Evolutionary conservation across 2,329 filamentous ascomycete genomes (phyloP).

Genomic region (Diaporthe vaccinii): DNA sequence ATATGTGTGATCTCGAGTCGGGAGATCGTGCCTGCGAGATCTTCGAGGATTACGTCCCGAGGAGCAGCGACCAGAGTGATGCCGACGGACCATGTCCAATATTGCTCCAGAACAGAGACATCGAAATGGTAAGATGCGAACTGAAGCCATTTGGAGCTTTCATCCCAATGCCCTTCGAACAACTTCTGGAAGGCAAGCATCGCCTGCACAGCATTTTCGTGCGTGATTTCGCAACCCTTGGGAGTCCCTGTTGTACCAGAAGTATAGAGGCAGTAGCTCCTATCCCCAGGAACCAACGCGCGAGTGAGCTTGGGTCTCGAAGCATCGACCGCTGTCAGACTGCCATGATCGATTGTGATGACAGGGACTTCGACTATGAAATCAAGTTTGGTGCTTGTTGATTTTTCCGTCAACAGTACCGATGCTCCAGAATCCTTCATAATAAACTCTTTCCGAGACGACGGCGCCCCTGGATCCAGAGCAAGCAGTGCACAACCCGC

Average conservation of each 20-base stretch:
- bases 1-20: slow-evolving; percentile 86
- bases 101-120: slow-evolving; percentile 92
- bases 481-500: slow-evolving; percentile 86
- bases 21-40: slow-evolving; percentile 80
- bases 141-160: slow-evolving; percentile 84
- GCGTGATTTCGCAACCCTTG: slow-evolving; percentile 89
- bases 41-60: slow-evolving; percentile 86
- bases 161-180: slow-evolving; percentile 81
- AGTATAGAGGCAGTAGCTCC: slow-evolving; percentile 88
- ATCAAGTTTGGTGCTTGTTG: slow-evolving; percentile 45
- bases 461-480: slow-evolving; percentile 80
- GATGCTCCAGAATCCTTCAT: slow-evolving; percentile 78
- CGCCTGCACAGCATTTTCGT: slow-evolving; percentile 89
- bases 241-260: slow-evolving; percentile 89
- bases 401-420: slow-evolving; percentile 70
- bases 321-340: slow-evolving; percentile 46
- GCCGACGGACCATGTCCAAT: slow-evolving; percentile 94
- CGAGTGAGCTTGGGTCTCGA: slow-evolving; percentile 47
- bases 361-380: slow-evolving; percentile 52
- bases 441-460: slow-evolving; percentile 82
- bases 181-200: slow-evolving; percentile 88
- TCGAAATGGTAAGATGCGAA: slow-evolving; percentile 97
- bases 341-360: slow-evolving; percentile 50
- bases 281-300: slow-evolving; percentile 64
- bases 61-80: slow-evolving; percentile 87